phyloP scores from a whole-genome alignment of 352 stramenopile species.

The Saprolegnia diclina region DNA sequence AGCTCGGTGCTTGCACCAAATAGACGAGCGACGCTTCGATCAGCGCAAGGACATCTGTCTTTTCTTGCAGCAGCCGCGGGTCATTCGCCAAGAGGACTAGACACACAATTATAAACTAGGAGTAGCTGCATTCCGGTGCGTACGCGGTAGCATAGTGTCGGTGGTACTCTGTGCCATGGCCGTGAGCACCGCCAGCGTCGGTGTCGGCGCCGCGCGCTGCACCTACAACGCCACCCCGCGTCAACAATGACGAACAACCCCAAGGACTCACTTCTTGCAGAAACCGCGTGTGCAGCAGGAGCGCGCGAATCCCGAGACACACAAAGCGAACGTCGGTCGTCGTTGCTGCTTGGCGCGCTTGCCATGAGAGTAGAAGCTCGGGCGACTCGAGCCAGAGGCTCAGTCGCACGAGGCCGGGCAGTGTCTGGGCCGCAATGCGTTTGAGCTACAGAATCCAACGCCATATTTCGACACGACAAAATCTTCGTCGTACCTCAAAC shows the following conservation, averaged over 20 bases:
- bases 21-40: slow-evolving; percentile 3
- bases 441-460: slow-evolving; percentile 40
- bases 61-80: background rate
- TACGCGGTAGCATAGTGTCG: slow-evolving; percentile 30
- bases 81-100: background rate
- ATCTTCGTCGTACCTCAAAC: slow-evolving; percentile 25
- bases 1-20: background rate
- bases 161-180: slow-evolving; percentile 36
- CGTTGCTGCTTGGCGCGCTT: background rate
- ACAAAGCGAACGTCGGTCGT: slow-evolving; percentile 23
- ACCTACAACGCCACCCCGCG: background rate
- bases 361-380: slow-evolving; percentile 25
- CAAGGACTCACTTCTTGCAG: slow-evolving; percentile 30
- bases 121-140: background rate
- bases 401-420: slow-evolving; percentile 51
- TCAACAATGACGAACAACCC: background rate
- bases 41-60: background rate
- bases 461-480: background rate
- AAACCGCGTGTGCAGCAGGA: slow-evolving; percentile 42
- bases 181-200: background rate
- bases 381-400: slow-evolving; percentile 44
- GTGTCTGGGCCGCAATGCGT: slow-evolving; percentile 51
- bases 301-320: slow-evolving; percentile 36
- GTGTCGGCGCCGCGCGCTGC: background rate
- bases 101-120: background rate